Base-by-base conservation (phyloP, 768 basidiomycete genomes). In the Chalciporus chontae region DNA sequence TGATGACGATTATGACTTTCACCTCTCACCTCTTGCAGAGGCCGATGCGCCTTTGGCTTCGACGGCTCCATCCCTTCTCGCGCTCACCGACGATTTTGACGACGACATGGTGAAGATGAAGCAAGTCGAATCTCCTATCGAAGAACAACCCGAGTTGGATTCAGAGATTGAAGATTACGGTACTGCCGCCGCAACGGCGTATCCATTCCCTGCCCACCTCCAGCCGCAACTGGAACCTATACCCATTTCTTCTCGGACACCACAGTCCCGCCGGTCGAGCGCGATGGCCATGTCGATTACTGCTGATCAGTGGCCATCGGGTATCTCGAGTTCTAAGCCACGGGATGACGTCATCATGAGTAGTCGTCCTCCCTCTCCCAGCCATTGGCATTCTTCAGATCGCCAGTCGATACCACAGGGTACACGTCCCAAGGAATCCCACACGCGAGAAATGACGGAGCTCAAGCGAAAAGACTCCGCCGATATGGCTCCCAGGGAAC, bases 1-100 rank as follows among this genome's bases (percentile, higher is more conserved):
- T 24, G 55, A 66, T 15, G 68, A 67, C 8, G 61, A 68, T 7
- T 41, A 40, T 36, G 58, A 69, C 14, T 52, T 69, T 37, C 66
- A 62, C 43, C 64, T 68, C 10, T 68, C 66, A 9, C 66, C 66
- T 52, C 68, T 68, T 6, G 17, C 44, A 45, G 68, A 68, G 48
- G 43, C 59, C 17, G 24, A 55, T 17, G 58, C 47, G 17, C 64
- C 68, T 1, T 40, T 69, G 52, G 37, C 58, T 29, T 68, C 66
- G 0, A 59, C 66, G 0, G 55, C 65, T 1, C 66, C 63, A 40
- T 66, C 64, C 26, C 51, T 68, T 31, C 58, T 52, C 47, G 66
- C 66, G 8, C 64, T 68, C 31, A 50, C 48, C 17, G 68, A 68
- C 6, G 66, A 68, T 40, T 56, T 23, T 41, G 68, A 69, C 4